Evolutionary conservation across 2,329 filamentous ascomycete genomes (phyloP).

Genomic region (Alternaria sp.): DNA sequence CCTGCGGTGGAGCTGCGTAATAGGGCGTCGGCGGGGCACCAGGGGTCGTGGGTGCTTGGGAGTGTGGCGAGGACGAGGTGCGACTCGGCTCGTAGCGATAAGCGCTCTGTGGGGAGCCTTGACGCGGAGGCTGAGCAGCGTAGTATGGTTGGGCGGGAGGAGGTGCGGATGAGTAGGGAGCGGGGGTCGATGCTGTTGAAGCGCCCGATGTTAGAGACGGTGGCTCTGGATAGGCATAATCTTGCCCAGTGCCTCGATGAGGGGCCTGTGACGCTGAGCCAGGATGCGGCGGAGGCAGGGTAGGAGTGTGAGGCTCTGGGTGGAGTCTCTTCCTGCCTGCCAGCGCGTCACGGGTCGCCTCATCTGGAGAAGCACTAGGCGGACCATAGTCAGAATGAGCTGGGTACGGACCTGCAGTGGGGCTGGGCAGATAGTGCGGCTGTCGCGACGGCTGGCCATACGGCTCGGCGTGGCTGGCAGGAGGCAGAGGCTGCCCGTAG

Average conservation of each 20-base stretch:
- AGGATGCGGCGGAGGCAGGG: constrained; percentile 56
- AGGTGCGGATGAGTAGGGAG: constrained; percentile 49
- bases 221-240: constrained; percentile 54
- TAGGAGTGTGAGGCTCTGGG: constrained; percentile 59
- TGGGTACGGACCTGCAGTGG: constrained; percentile 53
- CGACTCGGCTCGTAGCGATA: constrained; percentile 52
- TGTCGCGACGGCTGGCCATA: constrained; percentile 49
- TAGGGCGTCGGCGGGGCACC: constrained; percentile 40
- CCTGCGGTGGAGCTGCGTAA: constrained; percentile 37
- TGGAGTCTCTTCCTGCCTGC: constrained; percentile 55
- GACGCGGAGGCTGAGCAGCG: constrained; percentile 45
- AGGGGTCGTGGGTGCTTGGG: constrained; percentile 47
- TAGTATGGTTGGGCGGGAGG: constrained; percentile 51
- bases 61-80: constrained; percentile 52
- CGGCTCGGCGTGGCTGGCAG: constrained; percentile 42
- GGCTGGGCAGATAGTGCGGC: constrained; percentile 53
- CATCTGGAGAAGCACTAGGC: constrained; percentile 46
- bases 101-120: constrained; percentile 50
- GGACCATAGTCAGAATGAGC: constrained; percentile 43
- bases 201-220: constrained; percentile 52
- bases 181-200: constrained; percentile 52
- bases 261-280: constrained; percentile 51
- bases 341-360: constrained; percentile 46
- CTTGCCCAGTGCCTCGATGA: constrained; percentile 41
- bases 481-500: constrained; percentile 57